Base-by-base conservation (phyloP, 257 asterid genomes). In the Penstemon davidsonii region DNA sequence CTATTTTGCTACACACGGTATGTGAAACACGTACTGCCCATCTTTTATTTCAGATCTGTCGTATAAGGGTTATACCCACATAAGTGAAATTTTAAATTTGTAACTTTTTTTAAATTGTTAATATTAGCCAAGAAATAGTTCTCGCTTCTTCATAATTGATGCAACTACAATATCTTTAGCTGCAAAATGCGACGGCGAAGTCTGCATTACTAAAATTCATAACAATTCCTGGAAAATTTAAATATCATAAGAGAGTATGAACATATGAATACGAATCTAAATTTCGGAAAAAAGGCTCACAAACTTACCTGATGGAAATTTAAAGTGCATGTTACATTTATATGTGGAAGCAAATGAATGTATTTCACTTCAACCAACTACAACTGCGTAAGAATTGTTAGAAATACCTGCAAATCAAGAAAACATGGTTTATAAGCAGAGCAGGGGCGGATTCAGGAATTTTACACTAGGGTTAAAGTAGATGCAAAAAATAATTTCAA, bases 301-400 rank as follows among this genome's bases (percentile, higher is more conserved):
- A 41, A 69, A 78, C 78, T 46, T 33, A 88, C 99, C 97, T 87
- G 87, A 80, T 93, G 97, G 80, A 93, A 93, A 80, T 85, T 88
- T 70, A 93, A 64, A 47, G 87, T 83, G 80, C 99, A 93, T 49
- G 96, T 87, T 42, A 82, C 96, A 47, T 87, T 88, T 66, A 81
- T 84, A 83, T 85, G 94, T 1, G 97, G 99, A 72, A 85, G 96
- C 77, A 93, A 78, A 58, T 82, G 80, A 55, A 93, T 64, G 75
- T 93, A 88, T 68, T 84, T 88, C 62, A 76, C 81, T 71, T 87
- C 96, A 42, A 96, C 97, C 88, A 93, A 78, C 83, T 93, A 97
- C 89, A 93, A 79, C 68, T 88, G 99, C 47, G 99, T 93, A 79
- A 93, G 74, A 59, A 93, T 83, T 8, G 99, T 93, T 65, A 90